phyloP scores from a whole-genome alignment of 169 alveolate species.

The Theileria equi region DNA sequence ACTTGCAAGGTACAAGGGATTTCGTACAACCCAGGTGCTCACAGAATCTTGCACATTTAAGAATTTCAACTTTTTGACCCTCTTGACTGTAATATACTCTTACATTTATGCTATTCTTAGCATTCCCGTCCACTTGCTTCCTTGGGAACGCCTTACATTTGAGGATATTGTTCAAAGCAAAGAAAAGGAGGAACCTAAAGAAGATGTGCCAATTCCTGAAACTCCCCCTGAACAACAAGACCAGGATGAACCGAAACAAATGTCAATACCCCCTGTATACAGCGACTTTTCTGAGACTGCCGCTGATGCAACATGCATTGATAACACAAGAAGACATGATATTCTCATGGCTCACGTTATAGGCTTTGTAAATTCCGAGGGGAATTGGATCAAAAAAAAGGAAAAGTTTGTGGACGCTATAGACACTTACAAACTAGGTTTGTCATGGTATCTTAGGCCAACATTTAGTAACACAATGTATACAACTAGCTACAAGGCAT shows the following conservation, averaged over 20 bases:
- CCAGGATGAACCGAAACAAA: neutral
- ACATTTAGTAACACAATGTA: conserved; percentile 37
- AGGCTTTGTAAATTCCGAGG: conserved; percentile 46
- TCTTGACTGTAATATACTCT: conserved; percentile 46
- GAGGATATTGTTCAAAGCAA: neutral
- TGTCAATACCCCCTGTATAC: conserved; percentile 16
- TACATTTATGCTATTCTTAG: conserved; percentile 55
- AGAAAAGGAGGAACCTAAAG: neutral
- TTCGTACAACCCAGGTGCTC: conserved; percentile 7
- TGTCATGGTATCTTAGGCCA: conserved; percentile 66
- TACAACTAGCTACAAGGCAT: conserved; percentile 19
- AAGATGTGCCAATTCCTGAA: neutral
- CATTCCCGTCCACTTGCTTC: conserved; percentile 36
- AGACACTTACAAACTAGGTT: conserved; percentile 60
- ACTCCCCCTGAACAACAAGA: neutral
- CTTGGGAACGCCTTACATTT: conserved; percentile 37
- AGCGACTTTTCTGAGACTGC: conserved; percentile 62
- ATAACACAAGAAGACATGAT: conserved; percentile 56
- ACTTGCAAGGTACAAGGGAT: conserved; percentile 8
- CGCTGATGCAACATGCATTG: conserved; percentile 66
- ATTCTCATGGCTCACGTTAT: conserved; percentile 53
- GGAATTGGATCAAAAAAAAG: conserved; percentile 44
- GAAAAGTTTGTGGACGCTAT: conserved; percentile 60
- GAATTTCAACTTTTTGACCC: conserved; percentile 35
- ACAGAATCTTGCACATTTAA: neutral